Percentiles rank a stretch among this genome's conserved stretches.
Conservation (phyloP, 176 grass and related monocot species). For the Hordeum vulgare region MorexV3_pseudomolecules_assembly NC_058518.1:270411133-270411632, state of each 20-base stretch:
- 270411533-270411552: background rate
- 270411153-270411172: background rate
- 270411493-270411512: background rate
- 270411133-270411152: background rate
- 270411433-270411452: background rate
- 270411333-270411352: background rate
- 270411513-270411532: background rate
- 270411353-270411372: background rate
- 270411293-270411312: background rate
- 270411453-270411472: background rate
- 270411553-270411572: slow-evolving; percentile 13
- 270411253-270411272: background rate
- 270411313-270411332: background rate
- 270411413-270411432: background rate
- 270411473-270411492: background rate
- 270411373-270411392: background rate
- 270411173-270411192: background rate
- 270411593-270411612: background rate
- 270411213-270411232: background rate
- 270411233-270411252: background rate
- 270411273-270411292: background rate
- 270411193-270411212: background rate
- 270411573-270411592: background rate
- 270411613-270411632: background rate
- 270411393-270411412: background rate